Evolutionary conservation across 1,139 yeast species (phyloP), one percentile per base, ranked within the genome.

Genomic region (Debaryomycetaceae sp.): DNA sequence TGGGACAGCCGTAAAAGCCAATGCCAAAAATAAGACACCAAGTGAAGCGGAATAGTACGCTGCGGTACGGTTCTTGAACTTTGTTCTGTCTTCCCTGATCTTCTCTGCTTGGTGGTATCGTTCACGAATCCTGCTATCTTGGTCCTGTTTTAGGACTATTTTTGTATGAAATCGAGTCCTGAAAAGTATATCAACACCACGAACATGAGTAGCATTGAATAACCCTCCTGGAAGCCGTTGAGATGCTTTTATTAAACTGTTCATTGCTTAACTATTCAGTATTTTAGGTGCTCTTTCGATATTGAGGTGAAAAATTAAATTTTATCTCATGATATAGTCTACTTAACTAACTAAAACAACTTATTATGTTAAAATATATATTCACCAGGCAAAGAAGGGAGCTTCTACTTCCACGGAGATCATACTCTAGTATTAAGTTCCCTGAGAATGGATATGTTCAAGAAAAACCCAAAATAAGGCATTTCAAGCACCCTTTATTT

Each of bases 1-100:
- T 3, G 98, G 98, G 8, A 94, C 98, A 1, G 97, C 88, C 8
- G 92, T 87, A 62, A 89, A 92, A 0, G 96, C 76, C 17, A 92
- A 68, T 0, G 97, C 92, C 35, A 88, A 66, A 46, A 88, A 87
- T 7, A 82, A 67, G 22, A 92, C 67, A 11, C 83, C 83, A 32
- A 88, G 68, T 18, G 95, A 82, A 1, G 83, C 68, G 1, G 92
- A 70, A 58, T 91, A 91, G 56, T 83, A 78, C 4, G 84, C 79
- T 8, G 87, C 80, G 0, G 95, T 70, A 38, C 60, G 55, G 55
- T 70, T 71, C 38, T 59, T 57, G 42, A 47, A 59, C 40, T 56
- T 59, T 34, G 65, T 63, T 37, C 57, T 51, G 34, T 59, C 67
- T 40, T 59, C 67, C 43, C 69, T 52, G 36, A 57, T 59, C 29